Evolutionary conservation across 495 filamentous ascomycete species (phyloP), one percentile per base, ranked within the genome.

Genomic region (Baudoinia panamericana): DNA sequence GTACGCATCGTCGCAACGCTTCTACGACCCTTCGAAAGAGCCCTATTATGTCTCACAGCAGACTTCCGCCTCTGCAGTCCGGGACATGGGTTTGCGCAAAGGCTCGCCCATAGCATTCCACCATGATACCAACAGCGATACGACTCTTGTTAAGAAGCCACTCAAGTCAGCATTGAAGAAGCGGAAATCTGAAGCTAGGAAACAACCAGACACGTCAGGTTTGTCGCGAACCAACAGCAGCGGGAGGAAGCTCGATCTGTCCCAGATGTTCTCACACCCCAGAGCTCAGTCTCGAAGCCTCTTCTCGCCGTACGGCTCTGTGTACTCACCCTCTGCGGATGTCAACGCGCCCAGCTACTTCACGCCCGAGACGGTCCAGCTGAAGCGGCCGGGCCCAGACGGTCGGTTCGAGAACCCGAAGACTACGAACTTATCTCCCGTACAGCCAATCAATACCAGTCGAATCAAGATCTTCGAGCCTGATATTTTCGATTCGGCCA

Each of bases 21-120:
- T 52, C 40, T 61, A 61, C 52, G 54, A 61, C 25, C 13, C 57
- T 7, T 36, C 54, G 7, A 53, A 40, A 20, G 54, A 49, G 23
- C 58, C 59, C 5, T 43, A 51, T 7, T 36, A 51, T 15, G 45
- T 61, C 10, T 58, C 57, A 8, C 61, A 64, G 41, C 61, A 62
- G 43, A 59, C 59, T 0, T 64, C 57, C 7, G 51, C 43, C 3
- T 61, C 61, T 13, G 51, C 59, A 0, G 53, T 57, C 3, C 52
- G 59, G 20, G 61, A 61, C 30, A 55, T 46, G 54, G 52, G 50
- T 2, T 37, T 61, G 26, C 41, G 54, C 11, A 60, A 60, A 40
- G 55, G 53, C 17, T 26, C 45, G 19, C 43, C 48, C 12, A 45
- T 29, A 19, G 31, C 28, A 1, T 43, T 55, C 21, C 39, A 30